Percentiles rank a stretch among this genome's conserved stretches.
Evolutionary conservation across 257 asterid genomes (phyloP).

Genomic region (Datura wrightii): DNA sequence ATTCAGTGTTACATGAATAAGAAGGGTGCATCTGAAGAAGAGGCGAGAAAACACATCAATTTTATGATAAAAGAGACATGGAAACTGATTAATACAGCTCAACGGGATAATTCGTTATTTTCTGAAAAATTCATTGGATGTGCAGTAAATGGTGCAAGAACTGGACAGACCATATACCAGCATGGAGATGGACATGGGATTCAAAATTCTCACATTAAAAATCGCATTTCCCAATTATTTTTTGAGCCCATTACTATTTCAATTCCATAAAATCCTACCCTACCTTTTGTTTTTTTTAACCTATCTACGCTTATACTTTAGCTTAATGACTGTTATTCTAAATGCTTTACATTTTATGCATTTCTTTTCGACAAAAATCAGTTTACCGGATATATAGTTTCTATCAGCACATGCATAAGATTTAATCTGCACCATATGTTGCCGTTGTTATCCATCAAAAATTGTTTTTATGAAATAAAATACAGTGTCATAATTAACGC

Average conservation of each 20-base stretch:
- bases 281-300: too few relatives aligned
- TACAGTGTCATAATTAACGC: too few relatives aligned
- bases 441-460: too few relatives aligned
- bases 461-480: too few relatives aligned
- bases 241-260: constrained; percentile 20
- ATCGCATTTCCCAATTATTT: constrained; percentile 19
- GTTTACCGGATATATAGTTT: too few relatives aligned
- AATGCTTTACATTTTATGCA: too few relatives aligned
- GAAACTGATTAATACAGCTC: constrained; percentile 24
- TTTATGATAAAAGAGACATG: constrained; percentile 6
- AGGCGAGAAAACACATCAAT: constrained; percentile 32
- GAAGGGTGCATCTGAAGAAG: neutral
- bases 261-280: too few relatives aligned
- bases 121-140: neutral
- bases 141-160: constrained; percentile 26
- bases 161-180: constrained; percentile 34
- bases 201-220: neutral
- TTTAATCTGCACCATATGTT: too few relatives aligned
- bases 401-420: too few relatives aligned
- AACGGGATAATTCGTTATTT: neutral
- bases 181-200: constrained; percentile 12
- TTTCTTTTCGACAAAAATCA: too few relatives aligned
- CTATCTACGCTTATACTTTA: too few relatives aligned
- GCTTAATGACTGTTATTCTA: too few relatives aligned
- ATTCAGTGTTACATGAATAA: neutral